Conservation (phyloP, 2,329 filamentous ascomycete species). For the Thielaviopsis populi region DNA sequence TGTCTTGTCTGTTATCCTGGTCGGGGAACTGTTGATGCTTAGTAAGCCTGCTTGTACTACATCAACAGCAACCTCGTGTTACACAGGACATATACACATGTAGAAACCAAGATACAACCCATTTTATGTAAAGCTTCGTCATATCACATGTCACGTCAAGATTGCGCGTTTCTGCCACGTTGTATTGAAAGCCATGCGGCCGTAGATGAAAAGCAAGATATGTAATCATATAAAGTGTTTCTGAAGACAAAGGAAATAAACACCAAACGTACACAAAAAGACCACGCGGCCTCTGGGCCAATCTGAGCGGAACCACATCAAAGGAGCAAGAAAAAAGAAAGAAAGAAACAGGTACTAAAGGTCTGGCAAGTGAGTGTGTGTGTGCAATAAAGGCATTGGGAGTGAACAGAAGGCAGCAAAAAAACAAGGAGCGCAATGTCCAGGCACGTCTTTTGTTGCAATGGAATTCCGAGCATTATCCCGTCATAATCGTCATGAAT, state of each 20-base stretch:
- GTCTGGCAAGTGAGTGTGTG: background rate
- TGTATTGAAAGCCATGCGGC: background rate
- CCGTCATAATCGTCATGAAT: slow-evolving; percentile 14
- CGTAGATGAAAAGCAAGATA: background rate
- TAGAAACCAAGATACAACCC: too few species aligned
- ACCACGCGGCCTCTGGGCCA: background rate
- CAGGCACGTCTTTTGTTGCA: background rate
- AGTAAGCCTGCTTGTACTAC: too few species aligned
- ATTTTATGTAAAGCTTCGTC: background rate
- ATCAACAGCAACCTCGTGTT: too few species aligned
- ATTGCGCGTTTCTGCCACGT: background rate
- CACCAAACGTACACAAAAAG: background rate
- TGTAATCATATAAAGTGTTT: background rate
- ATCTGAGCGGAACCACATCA: background rate
- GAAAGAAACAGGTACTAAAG: background rate
- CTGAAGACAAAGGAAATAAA: background rate
- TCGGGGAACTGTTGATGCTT: too few species aligned
- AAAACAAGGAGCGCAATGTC: slow-evolving; percentile 7
- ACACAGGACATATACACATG: too few species aligned
- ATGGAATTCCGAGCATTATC: slow-evolving; percentile 11
- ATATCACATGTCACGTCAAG: background rate
- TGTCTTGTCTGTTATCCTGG: background rate
- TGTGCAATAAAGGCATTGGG: slow-evolving; percentile 9
- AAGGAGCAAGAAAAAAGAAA: slow-evolving; percentile 2
- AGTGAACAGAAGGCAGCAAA: slow-evolving; percentile 14